Percentiles rank a stretch among this genome's conserved stretches.
These are phyloP conservation scores for Coriolopsis trogii DNA, from an alignment of 1,284 basidiomycete species.

Conservation along the genomic window DNA sequence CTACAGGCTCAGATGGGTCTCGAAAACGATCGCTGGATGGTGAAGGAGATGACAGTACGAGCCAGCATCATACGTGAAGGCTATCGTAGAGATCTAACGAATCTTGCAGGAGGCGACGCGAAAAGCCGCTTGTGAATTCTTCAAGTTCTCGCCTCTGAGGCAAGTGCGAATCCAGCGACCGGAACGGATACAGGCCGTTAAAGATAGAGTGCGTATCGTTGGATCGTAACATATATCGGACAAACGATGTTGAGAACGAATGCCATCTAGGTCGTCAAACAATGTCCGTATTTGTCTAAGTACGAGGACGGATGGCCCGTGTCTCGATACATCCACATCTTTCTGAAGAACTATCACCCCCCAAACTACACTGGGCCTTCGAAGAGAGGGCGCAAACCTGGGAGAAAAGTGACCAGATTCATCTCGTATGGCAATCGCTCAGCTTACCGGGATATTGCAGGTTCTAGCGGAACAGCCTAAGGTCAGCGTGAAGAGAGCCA, in stretches of 20 bases:
- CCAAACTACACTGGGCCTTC: too few species aligned
- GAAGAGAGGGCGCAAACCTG: too few species aligned
- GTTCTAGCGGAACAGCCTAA: too few species aligned
- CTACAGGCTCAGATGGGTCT: conserved; percentile 2
- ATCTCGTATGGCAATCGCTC: too few species aligned
- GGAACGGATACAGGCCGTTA: not conserved
- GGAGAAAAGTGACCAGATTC: too few species aligned
- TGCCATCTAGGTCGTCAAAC: not conserved
- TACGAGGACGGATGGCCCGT: conserved; percentile 3
- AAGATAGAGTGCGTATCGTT: not conserved
- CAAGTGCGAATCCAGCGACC: not conserved
- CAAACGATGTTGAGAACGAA: too few species aligned
- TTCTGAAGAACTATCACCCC: conserved; percentile 3
- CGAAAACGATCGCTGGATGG: not conserved
- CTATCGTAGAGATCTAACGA: not conserved
- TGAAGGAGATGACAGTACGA: not conserved
- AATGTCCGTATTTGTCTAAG: not conserved
- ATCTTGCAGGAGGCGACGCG: not conserved
- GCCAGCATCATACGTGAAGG: not conserved
- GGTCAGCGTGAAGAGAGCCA: not conserved
- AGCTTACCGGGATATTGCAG: too few species aligned
- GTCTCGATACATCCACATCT: not conserved
- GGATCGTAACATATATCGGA: not conserved
- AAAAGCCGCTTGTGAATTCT: not conserved
- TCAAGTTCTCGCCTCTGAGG: not conserved